A percentile compares a stretch with the other conserved stretches of the same genome.
phyloP scores from a whole-genome alignment of 169 alveolate genomes.

The Plasmodium cynomolgi region DNA sequence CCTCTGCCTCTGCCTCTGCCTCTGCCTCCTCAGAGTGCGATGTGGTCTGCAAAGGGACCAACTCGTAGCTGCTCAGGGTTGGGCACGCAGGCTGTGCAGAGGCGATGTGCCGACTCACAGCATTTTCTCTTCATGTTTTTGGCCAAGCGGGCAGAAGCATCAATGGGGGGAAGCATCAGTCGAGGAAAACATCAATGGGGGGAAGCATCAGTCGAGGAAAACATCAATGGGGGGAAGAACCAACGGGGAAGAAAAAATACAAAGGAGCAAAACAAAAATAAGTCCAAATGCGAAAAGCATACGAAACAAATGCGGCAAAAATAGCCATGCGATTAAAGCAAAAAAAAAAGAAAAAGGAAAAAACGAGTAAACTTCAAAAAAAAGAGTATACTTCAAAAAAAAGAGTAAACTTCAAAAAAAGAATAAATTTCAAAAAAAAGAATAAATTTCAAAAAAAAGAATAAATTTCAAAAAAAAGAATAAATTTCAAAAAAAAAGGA shows the following conservation, averaged over 20 bases:
- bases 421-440: no score
- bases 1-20: no score
- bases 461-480: no score
- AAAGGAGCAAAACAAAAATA: not conserved
- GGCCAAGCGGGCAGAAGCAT: not conserved
- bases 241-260: not conserved
- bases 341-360: no score
- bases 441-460: no score
- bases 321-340: not conserved
- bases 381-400: no score
- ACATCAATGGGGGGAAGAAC: not conserved
- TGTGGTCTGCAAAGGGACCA: not conserved
- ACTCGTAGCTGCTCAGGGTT: not conserved
- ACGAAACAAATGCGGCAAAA: not conserved
- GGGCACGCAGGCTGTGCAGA: not conserved
- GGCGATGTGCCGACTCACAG: not conserved
- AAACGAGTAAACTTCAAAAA: no score
- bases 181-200: no score
- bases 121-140: not conserved
- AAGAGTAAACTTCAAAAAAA: no score
- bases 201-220: no score
- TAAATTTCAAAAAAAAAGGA: not conserved
- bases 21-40: not conserved
- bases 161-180: not conserved
- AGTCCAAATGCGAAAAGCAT: not conserved